phyloP scores from a whole-genome alignment of 441 rosid species.

The Pelargonium cotyledonis region DNA sequence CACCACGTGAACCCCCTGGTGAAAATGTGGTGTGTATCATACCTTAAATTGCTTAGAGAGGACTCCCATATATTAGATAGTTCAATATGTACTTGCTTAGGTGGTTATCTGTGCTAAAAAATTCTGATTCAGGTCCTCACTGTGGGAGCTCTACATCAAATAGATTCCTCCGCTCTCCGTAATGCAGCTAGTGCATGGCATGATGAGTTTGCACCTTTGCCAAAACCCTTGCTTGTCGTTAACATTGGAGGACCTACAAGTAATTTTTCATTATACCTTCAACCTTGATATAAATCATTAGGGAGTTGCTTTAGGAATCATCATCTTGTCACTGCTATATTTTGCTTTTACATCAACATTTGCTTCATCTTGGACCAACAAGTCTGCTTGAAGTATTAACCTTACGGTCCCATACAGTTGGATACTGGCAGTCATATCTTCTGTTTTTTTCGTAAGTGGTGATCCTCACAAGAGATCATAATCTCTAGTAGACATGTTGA shows the following conservation, averaged over 20 bases:
- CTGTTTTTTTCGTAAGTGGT: not conserved
- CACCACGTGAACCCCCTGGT: constrained; percentile 74
- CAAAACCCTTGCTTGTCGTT: constrained; percentile 83
- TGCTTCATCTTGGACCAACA: no score
- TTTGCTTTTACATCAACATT: no score
- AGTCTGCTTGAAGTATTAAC: no score
- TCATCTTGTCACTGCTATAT: no score
- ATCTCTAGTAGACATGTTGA: no score
- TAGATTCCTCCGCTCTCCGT: constrained; percentile 69
- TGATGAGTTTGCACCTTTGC: constrained; percentile 71
- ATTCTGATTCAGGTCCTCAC: constrained; percentile 58
- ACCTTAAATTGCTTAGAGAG: not conserved
- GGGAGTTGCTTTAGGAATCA: not conserved
- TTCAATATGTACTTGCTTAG: not conserved
- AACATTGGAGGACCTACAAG: constrained; percentile 85
- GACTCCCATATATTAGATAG: not conserved
- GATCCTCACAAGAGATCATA: no score
- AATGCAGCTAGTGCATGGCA: constrained; percentile 77
- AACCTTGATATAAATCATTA: not conserved
- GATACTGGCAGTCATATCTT: constrained; percentile 14
- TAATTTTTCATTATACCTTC: constrained; percentile 26
- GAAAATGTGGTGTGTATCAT: constrained; percentile 57
- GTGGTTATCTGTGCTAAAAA: constrained; percentile 7
- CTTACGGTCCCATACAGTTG: not conserved
- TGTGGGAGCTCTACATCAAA: constrained; percentile 76